Evolutionary conservation across 768 basidiomycete genomes (phyloP), one percentile per base, ranked within the genome.

Genomic region (Boletus rubropictus): DNA sequence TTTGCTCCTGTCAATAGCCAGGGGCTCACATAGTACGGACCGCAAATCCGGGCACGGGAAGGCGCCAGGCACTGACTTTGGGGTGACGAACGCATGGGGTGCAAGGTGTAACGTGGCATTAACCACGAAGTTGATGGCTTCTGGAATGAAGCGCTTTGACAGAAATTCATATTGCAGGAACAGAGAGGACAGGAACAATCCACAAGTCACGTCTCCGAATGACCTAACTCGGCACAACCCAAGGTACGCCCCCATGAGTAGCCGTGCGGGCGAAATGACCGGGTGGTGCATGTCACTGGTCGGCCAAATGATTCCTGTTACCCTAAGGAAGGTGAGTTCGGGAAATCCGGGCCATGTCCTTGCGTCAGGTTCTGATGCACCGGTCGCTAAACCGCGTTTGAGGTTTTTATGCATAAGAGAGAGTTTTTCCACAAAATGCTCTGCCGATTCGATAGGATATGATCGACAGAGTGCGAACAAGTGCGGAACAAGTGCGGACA

Each of bases 371-470:
- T 76, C 69, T 12, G 79, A 69, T 0, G 88, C 71, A 1, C 89
- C 90, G 7, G 74, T 74, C 3, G 84, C 77, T 15, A 99, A 70
- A 7, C 93, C 94, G 8, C 82, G 82, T 42, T 80, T 80, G 44
- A 98, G 78, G 63, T 97, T 96, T 72, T 92, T 93, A 65, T 97
- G 84, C 91, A 98, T 96, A 5, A 96, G 68, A 9, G 74, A 69
- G 36, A 98, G 75, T 67, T 97, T 98, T 24, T 77, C 71, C 50
- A 87, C 79, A 66, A 94, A 90, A 59, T 81, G 77, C 42, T 80
- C 76, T 1, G 94, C 93, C 7, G 83, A 74, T 38, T 83, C 77
- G 45, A 88, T 78, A 2, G 94, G 90, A 66, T 94, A 94, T 8
- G 84, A 72, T 53, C 81, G 81, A 15, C 85, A 79, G 47, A 98